phyloP scores from a whole-genome alignment of 2,329 filamentous ascomycete genomes.

The Helotiales sp. region DNA sequence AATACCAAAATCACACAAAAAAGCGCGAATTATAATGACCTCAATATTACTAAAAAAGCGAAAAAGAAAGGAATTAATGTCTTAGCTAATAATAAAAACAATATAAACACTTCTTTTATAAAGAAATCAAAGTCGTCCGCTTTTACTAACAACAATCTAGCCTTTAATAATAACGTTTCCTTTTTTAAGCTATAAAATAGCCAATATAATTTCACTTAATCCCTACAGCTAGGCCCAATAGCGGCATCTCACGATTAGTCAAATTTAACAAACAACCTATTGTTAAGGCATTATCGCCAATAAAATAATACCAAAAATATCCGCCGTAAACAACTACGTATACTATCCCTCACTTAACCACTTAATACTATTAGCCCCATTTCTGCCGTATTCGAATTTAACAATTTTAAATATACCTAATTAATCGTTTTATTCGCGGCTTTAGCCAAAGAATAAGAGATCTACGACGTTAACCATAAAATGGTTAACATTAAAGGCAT shows the following conservation, averaged over 20 bases:
- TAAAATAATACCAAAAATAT: conserved; percentile 24
- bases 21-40: conserved; percentile 24
- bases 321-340: conserved; percentile 24
- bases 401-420: conserved; percentile 14
- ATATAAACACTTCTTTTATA: conserved; percentile 20
- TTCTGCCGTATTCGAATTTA: conserved; percentile 28
- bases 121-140: conserved; percentile 22
- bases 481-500: conserved; percentile 23
- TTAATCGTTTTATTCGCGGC: conserved; percentile 15
- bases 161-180: conserved; percentile 21
- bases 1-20: conserved; percentile 26
- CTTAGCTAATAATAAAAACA: conserved; percentile 18
- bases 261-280: conserved; percentile 25
- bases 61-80: conserved; percentile 23
- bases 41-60: conserved; percentile 26
- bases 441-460: conserved; percentile 22
- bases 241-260: conserved; percentile 20
- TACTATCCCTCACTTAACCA: conserved; percentile 16
- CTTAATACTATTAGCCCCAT: conserved; percentile 19
- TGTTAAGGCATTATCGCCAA: conserved; percentile 21
- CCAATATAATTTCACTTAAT: conserved; percentile 18
- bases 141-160: conserved; percentile 25
- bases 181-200: conserved; percentile 15
- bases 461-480: conserved; percentile 23
- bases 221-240: conserved; percentile 19